phyloP scores from a whole-genome alignment of 2,329 filamentous ascomycete species.

The Colletotrichum sojae region DNA sequence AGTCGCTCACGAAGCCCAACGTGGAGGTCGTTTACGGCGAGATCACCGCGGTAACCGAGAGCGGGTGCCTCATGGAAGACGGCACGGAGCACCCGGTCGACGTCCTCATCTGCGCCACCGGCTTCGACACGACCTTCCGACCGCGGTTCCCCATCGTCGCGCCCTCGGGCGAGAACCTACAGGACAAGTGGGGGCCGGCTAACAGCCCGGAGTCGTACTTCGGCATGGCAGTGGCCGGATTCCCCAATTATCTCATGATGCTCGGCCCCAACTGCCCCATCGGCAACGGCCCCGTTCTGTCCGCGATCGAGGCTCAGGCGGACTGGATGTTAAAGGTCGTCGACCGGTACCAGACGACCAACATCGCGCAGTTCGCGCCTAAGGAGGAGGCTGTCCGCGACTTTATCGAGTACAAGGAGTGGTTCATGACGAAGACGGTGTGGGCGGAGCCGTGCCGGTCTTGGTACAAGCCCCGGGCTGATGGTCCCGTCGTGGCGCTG shows the following conservation, averaged over 20 bases:
- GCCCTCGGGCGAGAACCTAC: conserved; percentile 49
- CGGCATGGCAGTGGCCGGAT: conserved; percentile 46
- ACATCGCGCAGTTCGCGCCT: conserved; percentile 60
- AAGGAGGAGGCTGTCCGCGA: conserved; percentile 63
- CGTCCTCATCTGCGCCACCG: conserved; percentile 46
- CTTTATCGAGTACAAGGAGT: conserved; percentile 62
- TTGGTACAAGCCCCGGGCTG: conserved; percentile 41
- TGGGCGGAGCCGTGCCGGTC: conserved; percentile 59
- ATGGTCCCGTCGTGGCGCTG: conserved; percentile 33
- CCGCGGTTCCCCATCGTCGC: conserved; percentile 62
- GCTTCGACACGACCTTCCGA: conserved; percentile 46
- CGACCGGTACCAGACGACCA: conserved; percentile 63
- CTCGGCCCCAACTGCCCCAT: conserved; percentile 58
- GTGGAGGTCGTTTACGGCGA: conserved; percentile 54
- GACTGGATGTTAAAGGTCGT: conserved; percentile 66
- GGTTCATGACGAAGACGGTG: conserved; percentile 60
- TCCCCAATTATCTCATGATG: conserved; percentile 51
- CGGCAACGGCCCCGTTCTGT: conserved; percentile 56
- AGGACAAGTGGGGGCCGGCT: conserved; percentile 46
- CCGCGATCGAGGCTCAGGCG: conserved; percentile 61
- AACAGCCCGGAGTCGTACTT: conserved; percentile 49
- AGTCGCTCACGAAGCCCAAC: conserved; percentile 43
- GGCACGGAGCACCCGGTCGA: conserved; percentile 46
- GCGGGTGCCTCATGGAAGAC: conserved; percentile 47
- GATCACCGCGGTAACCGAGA: conserved; percentile 48